A percentile compares a stretch with the other conserved stretches of the same genome.
These are phyloP conservation scores for Eutrema heterophyllum DNA, from an alignment of 345 rosid species.

Conservation along the genomic window DNA sequence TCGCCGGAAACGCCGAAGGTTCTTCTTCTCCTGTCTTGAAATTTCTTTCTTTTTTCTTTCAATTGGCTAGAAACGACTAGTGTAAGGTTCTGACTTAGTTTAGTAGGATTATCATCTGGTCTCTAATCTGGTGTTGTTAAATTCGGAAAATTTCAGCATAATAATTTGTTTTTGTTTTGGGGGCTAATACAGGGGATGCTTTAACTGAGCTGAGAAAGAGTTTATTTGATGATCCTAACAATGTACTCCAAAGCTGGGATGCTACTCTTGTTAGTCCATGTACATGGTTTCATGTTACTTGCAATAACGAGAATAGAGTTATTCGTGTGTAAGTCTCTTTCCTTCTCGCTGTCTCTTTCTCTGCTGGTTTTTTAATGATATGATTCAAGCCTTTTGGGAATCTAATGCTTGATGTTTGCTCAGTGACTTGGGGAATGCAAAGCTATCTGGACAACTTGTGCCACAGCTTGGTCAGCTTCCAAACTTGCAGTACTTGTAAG, in stretches of 20 bases:
- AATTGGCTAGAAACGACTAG: not conserved
- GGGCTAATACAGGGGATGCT: slow-evolving; percentile 53
- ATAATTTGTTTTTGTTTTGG: not conserved
- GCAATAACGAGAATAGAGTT: slow-evolving; percentile 63
- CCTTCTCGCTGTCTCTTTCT: not conserved
- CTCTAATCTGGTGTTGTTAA: not conserved
- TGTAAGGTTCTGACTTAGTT: not conserved
- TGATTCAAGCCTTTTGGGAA: not conserved
- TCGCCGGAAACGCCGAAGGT: slow-evolving; percentile 66
- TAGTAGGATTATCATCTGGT: not conserved
- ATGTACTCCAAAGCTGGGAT: slow-evolving; percentile 79
- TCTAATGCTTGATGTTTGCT: not conserved
- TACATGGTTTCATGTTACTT: slow-evolving; percentile 84
- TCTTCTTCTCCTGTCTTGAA: not conserved
- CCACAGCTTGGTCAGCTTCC: slow-evolving; percentile 38
- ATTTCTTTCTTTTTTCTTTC: not conserved
- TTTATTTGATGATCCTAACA: slow-evolving; percentile 54
- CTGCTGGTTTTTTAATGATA: not conserved
- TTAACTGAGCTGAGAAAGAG: slow-evolving; percentile 52
- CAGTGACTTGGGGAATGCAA: slow-evolving; percentile 35
- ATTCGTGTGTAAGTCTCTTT: slow-evolving; percentile 63
- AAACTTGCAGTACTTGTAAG: slow-evolving; percentile 83
- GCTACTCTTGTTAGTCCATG: slow-evolving; percentile 72
- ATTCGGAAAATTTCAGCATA: not conserved
- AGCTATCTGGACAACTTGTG: slow-evolving; percentile 27